A percentile compares a stretch with the other conserved stretches of the same genome.
phyloP scores from a whole-genome alignment of 352 stramenopile genomes.

The Pythium utonaiense region DNA sequence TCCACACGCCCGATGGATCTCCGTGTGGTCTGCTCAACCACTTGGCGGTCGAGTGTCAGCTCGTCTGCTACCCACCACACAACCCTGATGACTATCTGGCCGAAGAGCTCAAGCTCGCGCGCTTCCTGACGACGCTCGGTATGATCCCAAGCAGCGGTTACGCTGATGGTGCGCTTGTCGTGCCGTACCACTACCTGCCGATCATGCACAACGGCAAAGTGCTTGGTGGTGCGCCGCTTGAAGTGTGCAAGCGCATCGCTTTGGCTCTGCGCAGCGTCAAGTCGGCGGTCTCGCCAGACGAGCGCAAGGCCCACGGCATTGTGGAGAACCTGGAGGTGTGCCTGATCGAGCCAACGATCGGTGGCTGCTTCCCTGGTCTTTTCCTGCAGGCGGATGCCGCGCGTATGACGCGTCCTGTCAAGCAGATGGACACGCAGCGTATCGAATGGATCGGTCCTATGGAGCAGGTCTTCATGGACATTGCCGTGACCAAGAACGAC shows the following conservation, averaged over 20 bases:
- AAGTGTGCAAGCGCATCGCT: constrained; percentile 86
- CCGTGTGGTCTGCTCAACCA: constrained; percentile 99
- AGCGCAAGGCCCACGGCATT: constrained; percentile 65
- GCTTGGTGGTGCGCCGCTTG: constrained; percentile 85
- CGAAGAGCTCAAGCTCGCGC: constrained; percentile 72
- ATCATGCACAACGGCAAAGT: constrained; percentile 97
- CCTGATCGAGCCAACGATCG: constrained; percentile 70
- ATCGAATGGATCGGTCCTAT: constrained; percentile 98
- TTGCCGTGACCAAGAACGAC: constrained; percentile 95
- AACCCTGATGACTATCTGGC: constrained; percentile 66
- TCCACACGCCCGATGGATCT: constrained; percentile 99
- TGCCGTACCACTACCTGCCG: constrained; percentile 91
- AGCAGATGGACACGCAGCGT: constrained; percentile 87
- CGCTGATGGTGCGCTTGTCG: constrained; percentile 75
- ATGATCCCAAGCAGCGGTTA: constrained; percentile 84
- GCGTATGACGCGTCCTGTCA: constrained; percentile 92
- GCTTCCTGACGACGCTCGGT: constrained; percentile 70
- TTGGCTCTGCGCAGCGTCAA: constrained; percentile 69
- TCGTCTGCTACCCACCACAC: constrained; percentile 78
- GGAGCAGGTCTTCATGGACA: constrained; percentile 98
- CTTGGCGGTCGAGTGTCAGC: constrained; percentile 91
- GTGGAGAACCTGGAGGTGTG: constrained; percentile 80
- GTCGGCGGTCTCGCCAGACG: constrained; percentile 36
- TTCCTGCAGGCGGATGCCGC: constrained; percentile 96
- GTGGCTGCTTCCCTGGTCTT: constrained; percentile 96